Percentiles rank a stretch among this genome's conserved stretches.
Conservation (phyloP, 208 protist genomes). For the Leishmania major region DNA sequence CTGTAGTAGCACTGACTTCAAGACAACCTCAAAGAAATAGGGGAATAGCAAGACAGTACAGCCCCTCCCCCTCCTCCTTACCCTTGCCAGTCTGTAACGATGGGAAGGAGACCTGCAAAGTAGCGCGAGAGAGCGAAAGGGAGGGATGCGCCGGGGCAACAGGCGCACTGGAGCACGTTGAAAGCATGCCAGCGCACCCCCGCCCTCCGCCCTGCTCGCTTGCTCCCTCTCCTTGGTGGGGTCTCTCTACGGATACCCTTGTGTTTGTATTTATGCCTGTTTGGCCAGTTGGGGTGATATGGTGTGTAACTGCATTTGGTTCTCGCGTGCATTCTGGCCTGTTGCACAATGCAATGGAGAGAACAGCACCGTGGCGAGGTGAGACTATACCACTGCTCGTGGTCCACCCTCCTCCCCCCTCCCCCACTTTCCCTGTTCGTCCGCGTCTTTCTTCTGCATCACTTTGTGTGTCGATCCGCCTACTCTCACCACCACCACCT, state of each 20-base stretch:
- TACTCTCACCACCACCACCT: neutral
- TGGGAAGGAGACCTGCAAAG: neutral
- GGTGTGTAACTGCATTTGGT: neutral
- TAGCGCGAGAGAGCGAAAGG: neutral
- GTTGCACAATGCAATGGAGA: neutral
- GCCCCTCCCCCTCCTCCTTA: neutral
- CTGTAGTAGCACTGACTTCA: slow-evolving; percentile 10
- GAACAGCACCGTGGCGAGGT: neutral
- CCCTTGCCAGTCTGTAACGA: neutral
- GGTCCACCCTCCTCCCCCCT: neutral
- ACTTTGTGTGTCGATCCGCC: no score
- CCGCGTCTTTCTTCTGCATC: neutral
- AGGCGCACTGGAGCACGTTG: neutral
- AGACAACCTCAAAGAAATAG: neutral
- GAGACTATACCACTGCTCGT: neutral
- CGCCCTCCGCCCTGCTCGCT: neutral
- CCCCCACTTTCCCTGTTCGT: neutral
- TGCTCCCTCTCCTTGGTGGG: neutral
- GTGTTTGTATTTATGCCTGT: neutral
- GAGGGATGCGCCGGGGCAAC: neutral
- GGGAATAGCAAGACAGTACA: neutral
- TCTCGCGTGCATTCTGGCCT: neutral
- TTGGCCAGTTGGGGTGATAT: neutral
- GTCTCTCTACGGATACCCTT: neutral
- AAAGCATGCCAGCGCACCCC: neutral